These are phyloP conservation scores for Leavenworthia alabamica DNA, from an alignment of 345 rosid genomes.

Conservation along the genomic window DNA sequence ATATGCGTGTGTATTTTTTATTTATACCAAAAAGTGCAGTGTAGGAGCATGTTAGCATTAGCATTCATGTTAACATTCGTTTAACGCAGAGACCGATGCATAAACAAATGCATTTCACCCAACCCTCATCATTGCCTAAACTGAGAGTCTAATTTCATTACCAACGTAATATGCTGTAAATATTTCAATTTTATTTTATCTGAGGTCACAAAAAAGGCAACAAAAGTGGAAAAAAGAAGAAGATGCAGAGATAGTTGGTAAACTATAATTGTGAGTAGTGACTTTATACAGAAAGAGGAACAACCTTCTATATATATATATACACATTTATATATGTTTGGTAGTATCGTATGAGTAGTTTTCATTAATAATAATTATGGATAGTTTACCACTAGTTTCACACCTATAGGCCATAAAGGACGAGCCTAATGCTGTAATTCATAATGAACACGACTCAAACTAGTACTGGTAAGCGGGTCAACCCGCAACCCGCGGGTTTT, in stretches of 20 bases:
- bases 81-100: slow-evolving; percentile 34
- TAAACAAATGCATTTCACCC: slow-evolving; percentile 23
- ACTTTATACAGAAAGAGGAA: slow-evolving; percentile 14
- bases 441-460: neutral
- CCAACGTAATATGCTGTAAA: neutral
- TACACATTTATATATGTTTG: neutral
- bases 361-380: slow-evolving; percentile 8
- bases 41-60: no score
- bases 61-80: no score
- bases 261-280: slow-evolving; percentile 30
- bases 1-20: no score
- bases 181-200: neutral
- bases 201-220: slow-evolving; percentile 14
- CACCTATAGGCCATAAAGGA: neutral
- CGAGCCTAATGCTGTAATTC: neutral
- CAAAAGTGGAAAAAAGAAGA: neutral
- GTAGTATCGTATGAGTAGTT: neutral
- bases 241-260: slow-evolving; percentile 20
- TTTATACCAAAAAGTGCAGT: no score
- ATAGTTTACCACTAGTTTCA: neutral
- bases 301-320: neutral
- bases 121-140: slow-evolving; percentile 23
- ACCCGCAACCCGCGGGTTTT: no score
- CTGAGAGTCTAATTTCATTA: slow-evolving; percentile 1
- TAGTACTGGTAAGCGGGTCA: no score